Conservation (phyloP, 768 basidiomycete genomes). For the Trametes meyenii region DNA sequence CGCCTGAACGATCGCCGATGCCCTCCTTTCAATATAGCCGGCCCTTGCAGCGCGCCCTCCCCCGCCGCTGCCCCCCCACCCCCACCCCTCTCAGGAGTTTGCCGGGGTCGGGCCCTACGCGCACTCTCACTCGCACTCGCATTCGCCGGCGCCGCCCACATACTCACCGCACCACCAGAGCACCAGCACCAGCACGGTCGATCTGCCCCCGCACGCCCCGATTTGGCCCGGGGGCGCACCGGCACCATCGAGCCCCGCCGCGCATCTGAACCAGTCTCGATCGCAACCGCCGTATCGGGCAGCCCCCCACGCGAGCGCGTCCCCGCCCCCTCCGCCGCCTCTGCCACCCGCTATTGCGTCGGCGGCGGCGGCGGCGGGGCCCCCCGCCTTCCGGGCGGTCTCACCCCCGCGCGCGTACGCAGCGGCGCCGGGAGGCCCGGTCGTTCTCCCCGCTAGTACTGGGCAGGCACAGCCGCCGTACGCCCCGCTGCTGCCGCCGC, state of each 20-base stretch:
- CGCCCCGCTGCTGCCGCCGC: slow-evolving; percentile 31
- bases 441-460: too few species aligned
- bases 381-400: slow-evolving; percentile 2
- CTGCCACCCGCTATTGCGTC: slow-evolving; percentile 21
- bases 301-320: slow-evolving; percentile 9
- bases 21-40: slow-evolving; percentile 14
- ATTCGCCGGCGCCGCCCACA: slow-evolving; percentile 27
- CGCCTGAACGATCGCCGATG: slow-evolving; percentile 15
- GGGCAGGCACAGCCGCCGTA: slow-evolving; percentile 29
- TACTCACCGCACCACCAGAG: slow-evolving; percentile 23
- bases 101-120: slow-evolving; percentile 20
- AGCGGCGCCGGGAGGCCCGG: slow-evolving; percentile 12
- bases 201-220: slow-evolving; percentile 6
- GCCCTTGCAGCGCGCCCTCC: slow-evolving; percentile 27
- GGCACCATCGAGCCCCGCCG: slow-evolving; percentile 10
- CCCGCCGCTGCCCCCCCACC: slow-evolving; percentile 31
- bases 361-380: not conserved
- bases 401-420: slow-evolving; percentile 14
- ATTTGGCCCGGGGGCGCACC: slow-evolving; percentile 17
- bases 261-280: slow-evolving; percentile 13
- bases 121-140: too few species aligned
- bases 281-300: slow-evolving; percentile 19
- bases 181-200: not conserved
- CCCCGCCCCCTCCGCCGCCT: slow-evolving; percentile 15
- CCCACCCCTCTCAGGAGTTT: slow-evolving; percentile 8